phyloP scores from a whole-genome alignment of 2,329 filamentous ascomycete genomes.

The Helotiales sp. region DNA sequence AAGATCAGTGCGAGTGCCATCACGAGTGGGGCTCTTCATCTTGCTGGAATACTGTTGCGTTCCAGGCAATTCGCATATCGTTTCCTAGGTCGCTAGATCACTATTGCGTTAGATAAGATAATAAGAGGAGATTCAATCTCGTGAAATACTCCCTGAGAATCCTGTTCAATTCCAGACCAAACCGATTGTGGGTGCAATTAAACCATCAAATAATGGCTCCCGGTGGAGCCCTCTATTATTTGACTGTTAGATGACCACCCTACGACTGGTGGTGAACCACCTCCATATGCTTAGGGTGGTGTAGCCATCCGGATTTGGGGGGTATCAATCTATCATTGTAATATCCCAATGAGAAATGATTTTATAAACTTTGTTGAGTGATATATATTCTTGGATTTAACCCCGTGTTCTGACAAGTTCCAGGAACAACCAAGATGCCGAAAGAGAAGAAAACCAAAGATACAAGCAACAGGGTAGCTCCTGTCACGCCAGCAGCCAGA shows the following conservation, averaged over 20 bases:
- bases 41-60: conserved; percentile 16
- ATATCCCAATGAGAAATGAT: too few species aligned
- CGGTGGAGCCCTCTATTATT: neutral
- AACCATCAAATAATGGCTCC: neutral
- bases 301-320: neutral
- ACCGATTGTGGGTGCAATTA: neutral
- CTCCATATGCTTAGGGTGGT: neutral
- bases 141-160: neutral
- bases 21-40: conserved; percentile 20
- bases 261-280: neutral
- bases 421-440: neutral
- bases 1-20: conserved; percentile 21
- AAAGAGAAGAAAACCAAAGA: neutral
- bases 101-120: neutral
- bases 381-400: neutral
- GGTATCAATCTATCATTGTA: neutral
- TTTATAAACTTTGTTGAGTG: neutral
- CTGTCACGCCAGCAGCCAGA: neutral
- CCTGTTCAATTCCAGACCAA: neutral
- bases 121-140: neutral
- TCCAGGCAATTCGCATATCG: conserved; percentile 18
- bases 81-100: neutral
- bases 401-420: neutral
- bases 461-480: too few species aligned
- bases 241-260: neutral